Evolutionary conservation across 208 protist species (phyloP).

Genomic region (Vickermania spadyakhi): DNA sequence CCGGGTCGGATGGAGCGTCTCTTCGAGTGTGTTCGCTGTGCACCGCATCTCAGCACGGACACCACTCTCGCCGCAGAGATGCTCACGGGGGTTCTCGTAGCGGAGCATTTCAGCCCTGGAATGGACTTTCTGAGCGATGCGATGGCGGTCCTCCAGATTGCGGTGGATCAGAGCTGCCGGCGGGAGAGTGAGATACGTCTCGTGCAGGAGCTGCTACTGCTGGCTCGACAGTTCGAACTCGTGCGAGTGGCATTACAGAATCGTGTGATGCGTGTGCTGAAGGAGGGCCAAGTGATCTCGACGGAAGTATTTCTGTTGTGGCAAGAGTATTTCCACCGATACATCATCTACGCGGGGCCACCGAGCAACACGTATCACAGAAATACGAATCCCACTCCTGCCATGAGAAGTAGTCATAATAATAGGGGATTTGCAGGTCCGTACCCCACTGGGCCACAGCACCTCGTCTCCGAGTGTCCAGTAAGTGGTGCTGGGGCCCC

Average conservation of each 20-base stretch:
- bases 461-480: too few species aligned
- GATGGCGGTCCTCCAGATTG: slow-evolving; percentile 48
- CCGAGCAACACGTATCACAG: too few species aligned
- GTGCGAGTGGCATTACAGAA: not conserved
- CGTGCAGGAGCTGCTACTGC: slow-evolving; percentile 45
- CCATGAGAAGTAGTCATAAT: too few species aligned
- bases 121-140: slow-evolving; percentile 27
- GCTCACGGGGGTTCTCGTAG: slow-evolving; percentile 50
- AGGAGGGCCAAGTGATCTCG: slow-evolving; percentile 30
- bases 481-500: too few species aligned
- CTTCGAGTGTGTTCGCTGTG: slow-evolving; percentile 40
- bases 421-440: too few species aligned
- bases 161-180: slow-evolving; percentile 35
- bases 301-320: slow-evolving; percentile 1
- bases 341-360: too few species aligned
- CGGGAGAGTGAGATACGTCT: slow-evolving; percentile 23
- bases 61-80: slow-evolving; percentile 49
- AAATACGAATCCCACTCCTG: too few species aligned
- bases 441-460: too few species aligned
- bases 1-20: slow-evolving; percentile 19
- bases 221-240: slow-evolving; percentile 18
- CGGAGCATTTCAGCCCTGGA: slow-evolving; percentile 31
- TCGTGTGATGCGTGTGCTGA: slow-evolving; percentile 3
- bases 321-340: not conserved
- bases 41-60: slow-evolving; percentile 19